A percentile compares a stretch with the other conserved stretches of the same genome.
Conservation (phyloP, 164 flowering plant genomes). For the Magnolia kwangsiensis region DNA sequence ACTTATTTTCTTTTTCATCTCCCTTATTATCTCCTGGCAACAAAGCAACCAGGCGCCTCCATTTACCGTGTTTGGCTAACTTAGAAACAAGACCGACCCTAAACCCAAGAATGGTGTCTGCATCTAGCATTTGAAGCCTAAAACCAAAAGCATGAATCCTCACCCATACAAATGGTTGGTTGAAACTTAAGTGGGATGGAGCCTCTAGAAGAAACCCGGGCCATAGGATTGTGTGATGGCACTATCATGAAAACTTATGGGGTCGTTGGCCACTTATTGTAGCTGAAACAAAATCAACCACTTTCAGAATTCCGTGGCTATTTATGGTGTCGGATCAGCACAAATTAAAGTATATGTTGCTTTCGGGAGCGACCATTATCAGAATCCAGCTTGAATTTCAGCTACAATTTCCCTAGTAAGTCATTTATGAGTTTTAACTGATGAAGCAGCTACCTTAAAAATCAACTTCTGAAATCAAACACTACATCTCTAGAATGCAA, state of each 20-base stretch:
- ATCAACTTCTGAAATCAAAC: too few species aligned
- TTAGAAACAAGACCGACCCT: neutral
- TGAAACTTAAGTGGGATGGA: neutral
- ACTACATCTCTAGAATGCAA: too few species aligned
- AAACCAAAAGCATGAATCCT: neutral
- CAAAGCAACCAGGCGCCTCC: neutral
- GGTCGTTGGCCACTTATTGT: neutral
- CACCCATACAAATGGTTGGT: neutral
- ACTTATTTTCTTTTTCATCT: neutral
- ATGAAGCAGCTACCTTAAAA: too few species aligned
- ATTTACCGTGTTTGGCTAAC: neutral
- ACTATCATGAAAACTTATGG: neutral
- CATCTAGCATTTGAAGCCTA: neutral
- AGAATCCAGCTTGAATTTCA: neutral
- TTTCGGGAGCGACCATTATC: neutral
- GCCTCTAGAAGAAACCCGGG: neutral
- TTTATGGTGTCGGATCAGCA: neutral
- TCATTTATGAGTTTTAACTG: neutral
- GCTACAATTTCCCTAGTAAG: neutral
- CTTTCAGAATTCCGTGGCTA: neutral
- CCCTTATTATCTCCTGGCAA: neutral
- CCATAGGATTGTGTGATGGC: neutral
- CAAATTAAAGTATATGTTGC: neutral
- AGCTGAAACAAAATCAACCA: neutral
- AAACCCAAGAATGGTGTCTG: neutral